Conservation (phyloP, 2,329 filamentous ascomycete genomes). For the Stemphylium beticola region DNA sequence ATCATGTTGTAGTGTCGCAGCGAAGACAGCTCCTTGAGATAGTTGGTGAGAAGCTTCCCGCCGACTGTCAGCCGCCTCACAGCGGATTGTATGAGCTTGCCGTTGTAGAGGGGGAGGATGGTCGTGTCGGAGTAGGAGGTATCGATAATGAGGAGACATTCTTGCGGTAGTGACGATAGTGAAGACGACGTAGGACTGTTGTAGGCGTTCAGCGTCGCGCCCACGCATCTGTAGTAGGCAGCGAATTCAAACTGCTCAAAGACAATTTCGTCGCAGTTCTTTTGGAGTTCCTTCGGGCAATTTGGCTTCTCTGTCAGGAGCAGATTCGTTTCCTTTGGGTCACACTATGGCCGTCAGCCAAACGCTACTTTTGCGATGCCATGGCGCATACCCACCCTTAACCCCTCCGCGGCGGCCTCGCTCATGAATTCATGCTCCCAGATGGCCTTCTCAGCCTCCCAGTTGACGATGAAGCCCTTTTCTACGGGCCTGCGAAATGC, state of each 20-base stretch:
- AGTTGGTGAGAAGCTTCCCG: conserved; percentile 91
- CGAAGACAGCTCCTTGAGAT: conserved; percentile 87
- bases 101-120: conserved; percentile 82
- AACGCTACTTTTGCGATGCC: background rate
- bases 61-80: conserved; percentile 87
- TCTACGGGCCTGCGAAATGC: conserved; percentile 88
- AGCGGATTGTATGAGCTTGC: conserved; percentile 78
- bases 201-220: conserved; percentile 79
- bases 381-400: conserved; percentile 53
- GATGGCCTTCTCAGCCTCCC: conserved; percentile 93
- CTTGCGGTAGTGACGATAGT: conserved; percentile 64
- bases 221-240: conserved; percentile 79
- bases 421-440: conserved; percentile 91
- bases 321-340: conserved; percentile 81
- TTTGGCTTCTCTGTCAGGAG: conserved; percentile 87
- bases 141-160: conserved; percentile 88
- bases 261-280: conserved; percentile 92
- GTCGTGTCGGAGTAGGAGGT: conserved; percentile 93
- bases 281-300: conserved; percentile 77
- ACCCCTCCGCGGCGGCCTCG: conserved; percentile 68
- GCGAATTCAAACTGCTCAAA: conserved; percentile 97
- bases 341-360: conserved; percentile 57
- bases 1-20: conserved; percentile 94
- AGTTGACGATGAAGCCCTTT: conserved; percentile 93
- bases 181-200: conserved; percentile 58